A percentile compares a stretch with the other conserved stretches of the same genome.
phyloP scores from a whole-genome alignment of 768 basidiomycete genomes.

The Kwoniella bestiolae region DNA sequence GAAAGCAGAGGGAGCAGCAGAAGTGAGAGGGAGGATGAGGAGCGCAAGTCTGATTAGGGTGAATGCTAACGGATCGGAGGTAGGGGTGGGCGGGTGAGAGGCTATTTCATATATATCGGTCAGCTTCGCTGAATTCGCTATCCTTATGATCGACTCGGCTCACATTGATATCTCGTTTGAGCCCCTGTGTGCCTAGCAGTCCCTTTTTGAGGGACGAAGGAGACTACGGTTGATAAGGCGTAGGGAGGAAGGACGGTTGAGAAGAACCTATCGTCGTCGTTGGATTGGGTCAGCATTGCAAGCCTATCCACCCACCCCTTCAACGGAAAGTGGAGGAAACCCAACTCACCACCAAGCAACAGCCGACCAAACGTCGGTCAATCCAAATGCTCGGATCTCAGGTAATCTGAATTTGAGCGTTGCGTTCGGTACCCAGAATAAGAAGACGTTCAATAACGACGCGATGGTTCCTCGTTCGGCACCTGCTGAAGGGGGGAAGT shows the following conservation, averaged over 20 bases:
- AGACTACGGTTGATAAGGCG: slow-evolving; percentile 44
- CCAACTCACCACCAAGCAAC: slow-evolving; percentile 49
- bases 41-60: slow-evolving; percentile 48
- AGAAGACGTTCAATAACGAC: slow-evolving; percentile 35
- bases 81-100: slow-evolving; percentile 32
- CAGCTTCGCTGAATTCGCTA: background rate
- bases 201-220: slow-evolving; percentile 43
- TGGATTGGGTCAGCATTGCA: too few relatives aligned
- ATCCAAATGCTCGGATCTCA: slow-evolving; percentile 26
- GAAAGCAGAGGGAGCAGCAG: slow-evolving; percentile 48
- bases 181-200: slow-evolving; percentile 20
- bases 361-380: slow-evolving; percentile 36
- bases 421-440: slow-evolving; percentile 49
- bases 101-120: background rate
- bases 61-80: slow-evolving; percentile 48
- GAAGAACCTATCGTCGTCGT: slow-evolving; percentile 35
- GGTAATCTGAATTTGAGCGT: slow-evolving; percentile 41
- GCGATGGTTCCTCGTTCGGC: slow-evolving; percentile 33
- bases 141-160: background rate
- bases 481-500: slow-evolving; percentile 41
- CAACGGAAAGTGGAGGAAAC: too few relatives aligned
- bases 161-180: slow-evolving; percentile 35
- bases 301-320: too few relatives aligned
- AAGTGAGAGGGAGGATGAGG: slow-evolving; percentile 51
- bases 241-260: slow-evolving; percentile 53